Evolutionary conservation across 2,329 filamentous ascomycete genomes (phyloP).

Genomic region (Atkinsonella hypoxylon): DNA sequence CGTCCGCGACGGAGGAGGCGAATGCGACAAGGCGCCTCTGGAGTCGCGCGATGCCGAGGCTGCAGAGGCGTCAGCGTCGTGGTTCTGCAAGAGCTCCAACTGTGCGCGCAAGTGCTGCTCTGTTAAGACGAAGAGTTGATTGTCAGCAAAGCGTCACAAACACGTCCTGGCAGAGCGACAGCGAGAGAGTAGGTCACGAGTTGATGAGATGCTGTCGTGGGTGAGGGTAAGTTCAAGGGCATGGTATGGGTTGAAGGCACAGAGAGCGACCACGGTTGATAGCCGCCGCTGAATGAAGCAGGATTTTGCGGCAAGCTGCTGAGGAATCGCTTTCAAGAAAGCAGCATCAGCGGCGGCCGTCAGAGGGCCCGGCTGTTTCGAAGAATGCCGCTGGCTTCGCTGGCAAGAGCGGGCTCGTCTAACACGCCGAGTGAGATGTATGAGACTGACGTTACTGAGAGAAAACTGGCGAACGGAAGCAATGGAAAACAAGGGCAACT

Average conservation of each 20-base stretch:
- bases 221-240: not conserved
- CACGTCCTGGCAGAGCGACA: not conserved
- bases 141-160: slow-evolving; percentile 12
- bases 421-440: not conserved
- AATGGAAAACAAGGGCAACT: not conserved
- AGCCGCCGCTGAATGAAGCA: not conserved
- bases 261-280: not conserved
- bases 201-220: not conserved
- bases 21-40: slow-evolving; percentile 17
- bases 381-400: not conserved
- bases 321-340: not conserved
- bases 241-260: no score
- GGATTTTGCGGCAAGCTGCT: not conserved
- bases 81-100: slow-evolving; percentile 31
- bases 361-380: not conserved
- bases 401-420: not conserved
- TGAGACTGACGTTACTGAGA: not conserved
- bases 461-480: not conserved
- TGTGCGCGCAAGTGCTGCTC: slow-evolving; percentile 32
- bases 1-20: slow-evolving; percentile 17
- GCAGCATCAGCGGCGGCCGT: not conserved
- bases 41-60: slow-evolving; percentile 19
- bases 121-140: slow-evolving; percentile 10
- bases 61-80: slow-evolving; percentile 23
- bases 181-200: not conserved